Base-by-base conservation (phyloP, 1,284 basidiomycete species). In the Earliella scabrosa region DNA sequence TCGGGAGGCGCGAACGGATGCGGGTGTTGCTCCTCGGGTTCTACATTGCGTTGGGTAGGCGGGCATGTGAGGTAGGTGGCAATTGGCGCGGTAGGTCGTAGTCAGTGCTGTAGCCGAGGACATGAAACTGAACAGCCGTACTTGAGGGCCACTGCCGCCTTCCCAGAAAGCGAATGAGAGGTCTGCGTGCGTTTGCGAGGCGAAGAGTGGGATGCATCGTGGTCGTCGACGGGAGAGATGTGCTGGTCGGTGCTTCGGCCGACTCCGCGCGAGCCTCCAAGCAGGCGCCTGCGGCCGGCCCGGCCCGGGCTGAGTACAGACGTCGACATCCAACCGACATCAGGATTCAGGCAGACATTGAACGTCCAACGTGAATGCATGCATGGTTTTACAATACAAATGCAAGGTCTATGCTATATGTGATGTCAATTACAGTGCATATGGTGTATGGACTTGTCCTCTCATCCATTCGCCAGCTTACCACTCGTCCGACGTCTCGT, bases 111-210 rank as follows among this genome's bases (percentile, higher is more conserved):
- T 21, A 13, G 18, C 26, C 11, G 18, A 40, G 16, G 29, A 10
- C n/a, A 10, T 18, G 13, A 7, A 31, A 23, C 11, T 6, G 13
- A 13, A 41, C 14, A 31, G 6, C 61, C 83, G 66, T 60, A 90
- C 86, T 75, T 44, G 79, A 73, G 24, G 86, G 79, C 76, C 82
- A 86, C 43, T 75, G 70, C 24, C 90, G 82, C 75, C 83, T 90
- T 50, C 92, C 92, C 18, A 93, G 50, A 71, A 95, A 95, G 66
- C 81, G 82, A 59, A 95, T 95, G 70, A 93, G 85, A 26, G 92
- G 92, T 58, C 71, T 80, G 67, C 74, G 84, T 61, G 64, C 76
- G 48, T 65, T 56, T 52, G 72, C 71, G 53, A 77, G 67, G 56
- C 79, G 77, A 31, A 80, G 64, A 54, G 82, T 74, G 26, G 82